These are phyloP conservation scores for Boletus subcaerulescens DNA, from an alignment of 768 basidiomycete species.

Conservation along the genomic window DNA sequence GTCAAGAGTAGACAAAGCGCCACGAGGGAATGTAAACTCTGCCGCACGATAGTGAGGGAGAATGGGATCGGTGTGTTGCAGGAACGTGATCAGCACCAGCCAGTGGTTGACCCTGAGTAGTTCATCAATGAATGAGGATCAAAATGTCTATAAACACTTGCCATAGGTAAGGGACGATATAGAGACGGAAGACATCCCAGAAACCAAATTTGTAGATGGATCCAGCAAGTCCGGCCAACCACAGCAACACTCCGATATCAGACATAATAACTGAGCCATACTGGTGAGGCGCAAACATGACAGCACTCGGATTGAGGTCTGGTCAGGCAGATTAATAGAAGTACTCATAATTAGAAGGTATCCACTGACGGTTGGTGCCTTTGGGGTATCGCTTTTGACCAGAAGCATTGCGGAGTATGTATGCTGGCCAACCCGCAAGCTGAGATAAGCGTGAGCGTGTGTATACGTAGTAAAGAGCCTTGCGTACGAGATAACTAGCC, in stretches of 20 bases:
- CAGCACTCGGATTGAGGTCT: constrained; percentile 77
- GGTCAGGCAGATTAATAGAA: background rate
- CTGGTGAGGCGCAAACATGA: constrained; percentile 86
- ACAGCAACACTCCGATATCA: constrained; percentile 75
- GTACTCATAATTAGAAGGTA: background rate
- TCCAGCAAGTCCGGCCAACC: constrained; percentile 56
- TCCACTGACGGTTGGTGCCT: constrained; percentile 70
- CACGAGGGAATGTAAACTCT: constrained; percentile 91
- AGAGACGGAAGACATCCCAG: constrained; percentile 69
- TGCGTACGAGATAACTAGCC: constrained; percentile 57
- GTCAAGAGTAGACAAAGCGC: constrained; percentile 90
- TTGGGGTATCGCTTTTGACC: constrained; percentile 80
- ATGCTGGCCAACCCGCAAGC: constrained; percentile 84
- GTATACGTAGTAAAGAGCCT: background rate
- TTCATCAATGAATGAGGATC: background rate
- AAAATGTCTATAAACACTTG: constrained; percentile 12
- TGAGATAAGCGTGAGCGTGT: constrained; percentile 25
- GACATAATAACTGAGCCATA: constrained; percentile 73
- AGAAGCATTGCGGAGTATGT: constrained; percentile 78
- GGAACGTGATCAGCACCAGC: constrained; percentile 94
- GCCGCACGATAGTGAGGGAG: constrained; percentile 90
- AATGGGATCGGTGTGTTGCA: constrained; percentile 95
- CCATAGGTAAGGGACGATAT: constrained; percentile 90
- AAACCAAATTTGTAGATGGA: constrained; percentile 65
- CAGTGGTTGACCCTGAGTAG: constrained; percentile 78